Percentiles rank a stretch among this genome's conserved stretches.
Conservation (phyloP, 2,329 filamentous ascomycete species). For the Drechslera avenae region DNA sequence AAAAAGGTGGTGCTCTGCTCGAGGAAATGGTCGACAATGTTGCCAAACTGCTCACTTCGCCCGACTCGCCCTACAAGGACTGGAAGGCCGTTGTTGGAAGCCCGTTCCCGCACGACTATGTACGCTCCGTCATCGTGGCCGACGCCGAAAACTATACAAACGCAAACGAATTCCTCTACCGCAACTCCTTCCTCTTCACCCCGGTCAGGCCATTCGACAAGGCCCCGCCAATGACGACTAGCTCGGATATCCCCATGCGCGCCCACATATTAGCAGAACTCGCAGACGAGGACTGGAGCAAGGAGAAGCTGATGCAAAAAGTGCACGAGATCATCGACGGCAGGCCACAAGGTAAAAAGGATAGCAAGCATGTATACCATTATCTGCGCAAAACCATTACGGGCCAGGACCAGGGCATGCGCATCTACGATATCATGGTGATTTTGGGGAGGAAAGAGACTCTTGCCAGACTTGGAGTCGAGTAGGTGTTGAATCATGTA, state of each 20-base stretch:
- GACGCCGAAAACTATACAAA: constrained; percentile 65
- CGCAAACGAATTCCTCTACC: constrained; percentile 59
- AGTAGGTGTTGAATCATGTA: constrained; percentile 6
- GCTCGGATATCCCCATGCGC: constrained; percentile 25
- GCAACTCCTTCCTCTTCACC: constrained; percentile 65
- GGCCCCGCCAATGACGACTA: constrained; percentile 12
- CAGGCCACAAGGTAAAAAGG: constrained; percentile 28
- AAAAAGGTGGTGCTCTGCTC: constrained; percentile 51
- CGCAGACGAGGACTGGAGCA: constrained; percentile 32
- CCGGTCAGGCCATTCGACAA: constrained; percentile 29
- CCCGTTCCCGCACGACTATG: constrained; percentile 51
- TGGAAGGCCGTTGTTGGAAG: constrained; percentile 31
- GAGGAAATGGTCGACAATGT: constrained; percentile 47
- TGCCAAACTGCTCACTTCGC: constrained; percentile 35
- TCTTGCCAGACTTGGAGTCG: constrained; percentile 30
- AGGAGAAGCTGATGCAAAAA: constrained; percentile 31
- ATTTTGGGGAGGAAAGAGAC: constrained; percentile 42
- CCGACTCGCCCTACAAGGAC: constrained; percentile 31
- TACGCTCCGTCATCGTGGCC: constrained; percentile 57
- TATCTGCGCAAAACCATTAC: constrained; percentile 41
- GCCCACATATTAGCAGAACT: constrained; percentile 25
- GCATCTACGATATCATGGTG: constrained; percentile 44
- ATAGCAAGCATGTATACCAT: constrained; percentile 40
- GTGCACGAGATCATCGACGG: constrained; percentile 37
- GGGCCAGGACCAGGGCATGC: constrained; percentile 39